Evolutionary conservation across 2,329 filamentous ascomycete species (phyloP), one percentile per base, ranked within the genome.

Genomic region (Neonectria neomacrospora): DNA sequence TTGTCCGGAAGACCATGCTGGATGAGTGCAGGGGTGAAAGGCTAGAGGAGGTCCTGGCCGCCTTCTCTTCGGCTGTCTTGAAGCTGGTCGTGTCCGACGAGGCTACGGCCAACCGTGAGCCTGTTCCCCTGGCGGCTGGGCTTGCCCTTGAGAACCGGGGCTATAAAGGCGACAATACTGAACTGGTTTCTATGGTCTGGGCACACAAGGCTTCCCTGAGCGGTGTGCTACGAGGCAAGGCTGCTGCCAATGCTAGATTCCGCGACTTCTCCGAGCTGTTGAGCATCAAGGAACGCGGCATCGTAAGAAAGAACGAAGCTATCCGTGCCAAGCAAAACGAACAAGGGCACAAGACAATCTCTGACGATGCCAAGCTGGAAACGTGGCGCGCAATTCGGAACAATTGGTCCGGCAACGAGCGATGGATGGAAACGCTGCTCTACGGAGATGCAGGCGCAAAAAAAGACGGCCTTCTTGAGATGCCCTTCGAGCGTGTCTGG

Each of bases 21-120:
- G 96, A 99, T 75, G 95, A 99, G 72, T 99, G 96, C 80, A 94
- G 91, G 69, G 95, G 95, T 6, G 94, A 97, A 58, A 90, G 93
- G 67, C 87, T 98, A 58, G 94, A 94, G 75, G 96, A 99, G 74
- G 81, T 97, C 1, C 83, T 98, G 28, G 88, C 93, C 3, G 84
- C 88, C 0, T 96, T 99, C 72, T 97, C 95, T 1, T 92, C 91
- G 14, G 87, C 89, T 0, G 94, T 97, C 1, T 77, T 98, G 65
- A 91, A 91, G 73, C 93, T 90, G 73, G 78, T 87, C 1, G 79
- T 91, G 1, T 80, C 83, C 0, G 79, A 81, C 44, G 75, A 81
- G 41, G 71, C 76, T 42, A 75, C 77, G 20, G 77, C 79, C 39
- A 75, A 78, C 41, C 71, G 76, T 39, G 69, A 76, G n/a, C 74